Base-by-base conservation (phyloP, 805 yeast species). In the Saccharomyces jurei region DNA sequence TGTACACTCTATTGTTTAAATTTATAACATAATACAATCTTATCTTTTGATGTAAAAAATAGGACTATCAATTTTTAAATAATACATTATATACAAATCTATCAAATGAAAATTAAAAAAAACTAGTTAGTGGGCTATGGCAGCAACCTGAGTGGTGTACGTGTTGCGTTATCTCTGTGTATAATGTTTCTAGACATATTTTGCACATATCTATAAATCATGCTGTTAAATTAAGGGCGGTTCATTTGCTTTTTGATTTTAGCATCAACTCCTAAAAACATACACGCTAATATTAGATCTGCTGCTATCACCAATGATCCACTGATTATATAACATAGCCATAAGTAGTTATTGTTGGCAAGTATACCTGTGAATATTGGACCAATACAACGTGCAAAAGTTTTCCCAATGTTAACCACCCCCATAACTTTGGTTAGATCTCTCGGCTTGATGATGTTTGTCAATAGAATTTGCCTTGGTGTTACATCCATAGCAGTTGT, bases 401-500 rank as follows among this genome's bases (percentile, higher is more conserved):
- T 91, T 68, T 89, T 89, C 27, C 86, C 89, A 41, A 90, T 83
- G 64, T 89, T 90, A 9, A 90, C 96, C 1, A 87, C 74, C 1
- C 97, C 97, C 82, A 90, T 78, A 1, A 86, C 90, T 60, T 77
- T 80, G 2, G 96, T 83, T 50, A 91, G 72, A 50, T 88, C 94
- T 10, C 74, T 69, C 11, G 79, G 77, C 14, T 77, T 76, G 44
- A 90, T 81, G 22, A 89, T 73, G 2, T 87, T 77, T 0, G 95
- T 83, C 50, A 90, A 70, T 46, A 90, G 74, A 8, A 89, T 81
- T 70, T 89, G 96, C 51, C 97, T 79, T 6, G 97, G 96, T 2
- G 89, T 94, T 29, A 89, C 96, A 66, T 90, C 97, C 91, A 90
- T 89, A 1, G 91, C 81, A 1, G 84, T 76, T 0, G 89, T 81